Conservation (phyloP, 2,329 filamentous ascomycete genomes). For the Fusarium globosum region DNA sequence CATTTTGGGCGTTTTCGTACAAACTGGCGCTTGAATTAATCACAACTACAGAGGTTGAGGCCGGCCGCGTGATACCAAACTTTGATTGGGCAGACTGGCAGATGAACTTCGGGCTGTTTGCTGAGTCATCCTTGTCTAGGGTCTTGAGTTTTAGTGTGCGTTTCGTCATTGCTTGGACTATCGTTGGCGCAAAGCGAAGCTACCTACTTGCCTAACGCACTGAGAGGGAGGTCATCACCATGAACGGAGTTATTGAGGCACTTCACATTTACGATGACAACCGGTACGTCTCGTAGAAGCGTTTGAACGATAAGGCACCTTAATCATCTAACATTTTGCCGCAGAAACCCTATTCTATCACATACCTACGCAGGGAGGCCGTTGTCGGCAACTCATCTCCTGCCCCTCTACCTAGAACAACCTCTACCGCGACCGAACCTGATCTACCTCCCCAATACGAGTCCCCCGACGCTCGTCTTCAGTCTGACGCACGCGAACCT, state of each 20-base stretch:
- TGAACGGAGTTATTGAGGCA: constrained; percentile 92
- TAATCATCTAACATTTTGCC: constrained; percentile 37
- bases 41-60: constrained; percentile 29
- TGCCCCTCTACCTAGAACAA: constrained; percentile 89
- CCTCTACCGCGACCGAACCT: constrained; percentile 84
- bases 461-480: constrained; percentile 88
- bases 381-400: constrained; percentile 77
- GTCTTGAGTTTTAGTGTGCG: neutral
- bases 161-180: constrained; percentile 48
- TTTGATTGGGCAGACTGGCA: constrained; percentile 38
- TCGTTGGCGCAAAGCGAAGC: constrained; percentile 28
- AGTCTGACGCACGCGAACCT: constrained; percentile 88
- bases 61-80: constrained; percentile 17
- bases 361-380: constrained; percentile 89
- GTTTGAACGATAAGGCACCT: neutral
- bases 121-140: constrained; percentile 43
- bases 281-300: constrained; percentile 66
- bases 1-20: constrained; percentile 41
- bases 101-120: constrained; percentile 2
- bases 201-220: constrained; percentile 14
- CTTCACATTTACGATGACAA: constrained; percentile 97
- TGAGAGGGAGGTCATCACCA: constrained; percentile 58
- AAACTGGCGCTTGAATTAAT: constrained; percentile 12
- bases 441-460: constrained; percentile 84
- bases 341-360: constrained; percentile 84